phyloP scores from a whole-genome alignment of 306 rosid species.

The Prunus persica region DNA sequence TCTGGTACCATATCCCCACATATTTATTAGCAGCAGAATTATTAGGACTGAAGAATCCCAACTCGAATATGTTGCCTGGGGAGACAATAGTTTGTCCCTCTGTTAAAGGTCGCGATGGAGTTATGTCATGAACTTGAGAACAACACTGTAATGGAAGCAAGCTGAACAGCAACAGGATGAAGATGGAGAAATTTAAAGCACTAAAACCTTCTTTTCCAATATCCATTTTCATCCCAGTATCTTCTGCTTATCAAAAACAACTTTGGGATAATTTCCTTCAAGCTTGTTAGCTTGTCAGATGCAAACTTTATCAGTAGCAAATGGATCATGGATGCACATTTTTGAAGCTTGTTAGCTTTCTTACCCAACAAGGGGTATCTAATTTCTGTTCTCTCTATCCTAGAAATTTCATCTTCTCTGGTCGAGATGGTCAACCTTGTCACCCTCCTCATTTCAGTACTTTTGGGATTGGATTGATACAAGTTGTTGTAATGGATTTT shows the following conservation, averaged over 20 bases:
- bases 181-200: background rate
- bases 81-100: conserved; percentile 17
- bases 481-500: too few species aligned
- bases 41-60: conserved; percentile 49
- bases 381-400: too few species aligned
- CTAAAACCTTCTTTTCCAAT: background rate
- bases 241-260: background rate
- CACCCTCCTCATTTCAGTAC: too few species aligned
- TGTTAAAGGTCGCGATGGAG: conserved; percentile 5
- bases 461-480: too few species aligned
- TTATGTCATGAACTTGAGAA: conserved; percentile 13
- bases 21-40: conserved; percentile 33
- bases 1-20: conserved; percentile 42
- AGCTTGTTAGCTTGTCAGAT: too few species aligned
- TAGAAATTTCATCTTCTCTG: too few species aligned
- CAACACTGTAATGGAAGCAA: background rate
- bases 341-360: too few species aligned
- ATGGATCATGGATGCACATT: too few species aligned
- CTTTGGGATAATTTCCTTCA: too few species aligned
- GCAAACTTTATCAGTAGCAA: too few species aligned
- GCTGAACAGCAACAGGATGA: background rate
- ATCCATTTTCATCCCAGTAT: background rate
- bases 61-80: conserved; percentile 12
- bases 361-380: too few species aligned
- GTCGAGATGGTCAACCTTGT: too few species aligned